These are phyloP conservation scores for Chlamydomonas incerta DNA, from an alignment of 139 green algal species.

Conservation along the genomic window DNA sequence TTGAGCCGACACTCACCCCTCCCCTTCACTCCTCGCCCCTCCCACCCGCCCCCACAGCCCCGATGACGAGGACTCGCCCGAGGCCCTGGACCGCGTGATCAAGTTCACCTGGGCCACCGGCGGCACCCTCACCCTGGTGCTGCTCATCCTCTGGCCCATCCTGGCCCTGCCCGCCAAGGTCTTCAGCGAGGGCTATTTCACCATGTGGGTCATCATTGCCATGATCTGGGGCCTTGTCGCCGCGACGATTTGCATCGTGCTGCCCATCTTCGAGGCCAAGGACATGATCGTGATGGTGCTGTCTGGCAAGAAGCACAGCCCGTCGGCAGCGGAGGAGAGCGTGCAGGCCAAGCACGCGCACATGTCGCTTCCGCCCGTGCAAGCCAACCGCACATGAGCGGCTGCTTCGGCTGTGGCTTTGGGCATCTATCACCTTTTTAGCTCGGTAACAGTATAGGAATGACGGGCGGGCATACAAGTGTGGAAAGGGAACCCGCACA, in stretches of 20 bases:
- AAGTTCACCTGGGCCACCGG: conserved; percentile 64
- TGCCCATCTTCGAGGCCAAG: conserved; percentile 72
- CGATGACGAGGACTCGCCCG: conserved; percentile 52
- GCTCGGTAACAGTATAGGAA: too few species aligned
- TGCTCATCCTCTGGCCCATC: conserved; percentile 77
- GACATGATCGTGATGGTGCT: conserved; percentile 46
- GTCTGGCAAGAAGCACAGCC: neutral
- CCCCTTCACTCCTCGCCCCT: too few species aligned
- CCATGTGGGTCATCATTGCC: conserved; percentile 75
- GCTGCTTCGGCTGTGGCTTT: too few species aligned
- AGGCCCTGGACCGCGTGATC: conserved; percentile 48
- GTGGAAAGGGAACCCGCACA: too few species aligned
- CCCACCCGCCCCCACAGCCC: neutral
- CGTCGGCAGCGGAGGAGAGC: neutral
- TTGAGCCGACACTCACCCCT: too few species aligned
- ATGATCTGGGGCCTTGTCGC: conserved; percentile 78
- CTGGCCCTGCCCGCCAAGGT: conserved; percentile 75
- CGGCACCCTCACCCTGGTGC: conserved; percentile 66
- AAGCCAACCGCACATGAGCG: too few species aligned
- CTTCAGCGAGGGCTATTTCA: conserved; percentile 70
- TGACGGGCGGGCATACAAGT: too few species aligned
- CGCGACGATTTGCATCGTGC: conserved; percentile 68
- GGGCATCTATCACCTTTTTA: too few species aligned
- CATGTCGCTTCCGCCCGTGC: neutral
- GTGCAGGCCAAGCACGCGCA: neutral